Percentiles rank a stretch among this genome's conserved stretches.
These are phyloP conservation scores for Colletotrichum cuscutae DNA, from an alignment of 2,329 filamentous ascomycete genomes.

Conservation along the genomic window DNA sequence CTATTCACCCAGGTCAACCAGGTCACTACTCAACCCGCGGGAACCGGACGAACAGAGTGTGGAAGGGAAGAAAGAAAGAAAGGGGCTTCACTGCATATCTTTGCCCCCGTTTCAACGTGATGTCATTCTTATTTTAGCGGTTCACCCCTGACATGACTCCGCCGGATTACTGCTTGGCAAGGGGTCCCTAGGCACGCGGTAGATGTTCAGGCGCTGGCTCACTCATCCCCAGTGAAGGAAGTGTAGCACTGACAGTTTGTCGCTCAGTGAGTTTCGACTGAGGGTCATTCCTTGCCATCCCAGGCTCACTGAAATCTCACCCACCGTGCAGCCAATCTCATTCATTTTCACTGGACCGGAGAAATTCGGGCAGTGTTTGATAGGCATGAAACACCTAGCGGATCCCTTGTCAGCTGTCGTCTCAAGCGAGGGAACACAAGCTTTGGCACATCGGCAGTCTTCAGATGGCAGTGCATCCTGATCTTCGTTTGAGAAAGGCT, in stretches of 20 bases:
- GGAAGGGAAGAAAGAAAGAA: not conserved
- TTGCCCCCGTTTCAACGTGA: slow-evolving; percentile 1
- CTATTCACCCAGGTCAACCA: not conserved
- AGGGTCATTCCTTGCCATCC: not conserved
- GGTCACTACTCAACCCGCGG: not conserved
- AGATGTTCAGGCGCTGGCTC: not conserved
- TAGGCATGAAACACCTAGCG: not conserved
- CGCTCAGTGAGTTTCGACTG: not conserved
- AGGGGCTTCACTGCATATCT: slow-evolving; percentile 6
- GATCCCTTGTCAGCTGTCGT: not conserved
- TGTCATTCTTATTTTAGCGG: slow-evolving; percentile 22
- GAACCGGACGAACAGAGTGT: not conserved
- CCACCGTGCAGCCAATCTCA: not conserved
- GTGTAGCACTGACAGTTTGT: not conserved
- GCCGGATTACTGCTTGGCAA: slow-evolving; percentile 8
- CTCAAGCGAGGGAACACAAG: not conserved
- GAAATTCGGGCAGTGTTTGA: not conserved
- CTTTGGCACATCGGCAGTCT: not conserved
- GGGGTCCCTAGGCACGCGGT: not conserved
- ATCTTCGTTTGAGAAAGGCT: not conserved
- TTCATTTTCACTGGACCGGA: not conserved
- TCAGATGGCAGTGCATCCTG: not conserved
- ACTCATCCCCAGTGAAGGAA: not conserved
- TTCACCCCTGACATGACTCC: slow-evolving; percentile 11
- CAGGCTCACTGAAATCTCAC: not conserved